Evolutionary conservation across 2,329 filamentous ascomycete genomes (phyloP), one percentile per base, ranked within the genome.

Genomic region (Claviceps purpurea): DNA sequence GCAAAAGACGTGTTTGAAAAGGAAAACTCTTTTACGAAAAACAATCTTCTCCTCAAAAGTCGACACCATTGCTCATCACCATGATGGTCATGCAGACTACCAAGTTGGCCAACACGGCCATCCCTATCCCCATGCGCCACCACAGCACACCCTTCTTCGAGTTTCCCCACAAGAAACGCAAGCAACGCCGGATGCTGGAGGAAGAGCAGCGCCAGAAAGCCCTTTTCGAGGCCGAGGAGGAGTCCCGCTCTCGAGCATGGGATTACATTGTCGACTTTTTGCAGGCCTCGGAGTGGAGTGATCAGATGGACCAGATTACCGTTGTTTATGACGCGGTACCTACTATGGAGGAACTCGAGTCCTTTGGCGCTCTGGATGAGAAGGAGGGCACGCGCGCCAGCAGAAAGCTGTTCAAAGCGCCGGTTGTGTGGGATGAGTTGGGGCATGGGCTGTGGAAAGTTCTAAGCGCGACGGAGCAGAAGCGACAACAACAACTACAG

Each of bases 351-450:
- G 64, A 66, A 55, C 62, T 69, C 34, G 60, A 63, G 47, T 56
- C 61, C 7, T 68, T 62, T 44, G 65, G 65, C 34, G 50, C 55
- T 22, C 59, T 69, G 43, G 58, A 63, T 51, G 63, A 67, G 52
- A 61, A 60, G 41, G 62, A 67, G 42, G 66, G 66, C 52, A 69
- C 66, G 3, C 61, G 61, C 40, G 64, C 64, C 41, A 68, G 66
- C 55, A 61, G 66, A 38, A 61, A 62, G 14, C 58, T 68, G 4
- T 69, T 69, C 62, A 68, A 66, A 55, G 66, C 66, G 26, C 62
- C 64, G 11, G 66, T 69, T 41, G 63, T 69, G 39, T 69, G 66
- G 66, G 66, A 69, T 51, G 62, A 68, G 41, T 59, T 69, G 34
- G 66, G 66, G 39, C 64, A 61, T 50, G 60, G 62, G 38, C 60